Conservation (phyloP, 1,284 basidiomycete species). For the Sutorius eximius region DNA sequence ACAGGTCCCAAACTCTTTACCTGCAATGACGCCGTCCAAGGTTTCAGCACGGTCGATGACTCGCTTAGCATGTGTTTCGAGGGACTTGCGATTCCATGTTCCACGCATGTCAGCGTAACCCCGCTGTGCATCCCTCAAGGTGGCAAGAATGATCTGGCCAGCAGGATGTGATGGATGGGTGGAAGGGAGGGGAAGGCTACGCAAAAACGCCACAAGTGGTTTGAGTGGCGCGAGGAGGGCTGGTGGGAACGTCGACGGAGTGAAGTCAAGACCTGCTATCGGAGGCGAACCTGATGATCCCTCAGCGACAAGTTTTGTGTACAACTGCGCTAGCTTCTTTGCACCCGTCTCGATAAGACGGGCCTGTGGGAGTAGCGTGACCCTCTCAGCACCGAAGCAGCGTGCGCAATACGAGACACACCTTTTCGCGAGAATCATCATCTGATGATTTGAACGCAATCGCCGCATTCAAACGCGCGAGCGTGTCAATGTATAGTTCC, state of each 20-base stretch:
- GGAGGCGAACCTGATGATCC: conserved; percentile 70
- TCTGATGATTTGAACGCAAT: conserved; percentile 74
- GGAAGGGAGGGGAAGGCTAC: conserved; percentile 67
- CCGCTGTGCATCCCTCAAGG: conserved; percentile 70
- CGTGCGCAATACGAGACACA: conserved; percentile 21
- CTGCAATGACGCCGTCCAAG: conserved; percentile 59
- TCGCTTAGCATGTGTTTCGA: conserved; percentile 68
- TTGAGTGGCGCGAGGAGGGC: conserved; percentile 52
- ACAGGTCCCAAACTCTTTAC: conserved; percentile 69
- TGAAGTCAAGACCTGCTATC: conserved; percentile 55
- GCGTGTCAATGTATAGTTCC: conserved; percentile 61
- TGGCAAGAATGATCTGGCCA: conserved; percentile 57
- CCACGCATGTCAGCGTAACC: conserved; percentile 85
- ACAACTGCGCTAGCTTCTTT: conserved; percentile 75
- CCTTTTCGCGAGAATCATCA: conserved; percentile 58
- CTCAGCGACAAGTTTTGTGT: conserved; percentile 79
- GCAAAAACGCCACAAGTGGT: conserved; percentile 66
- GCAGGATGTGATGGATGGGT: conserved; percentile 81
- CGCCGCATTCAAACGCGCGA: conserved; percentile 73
- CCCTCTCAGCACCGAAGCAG: background rate
- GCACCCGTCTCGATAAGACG: conserved; percentile 75
- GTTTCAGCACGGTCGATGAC: conserved; percentile 67
- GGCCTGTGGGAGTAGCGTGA: conserved; percentile 42
- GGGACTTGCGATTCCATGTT: conserved; percentile 66
- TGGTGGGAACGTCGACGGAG: conserved; percentile 53